Percentiles rank a stretch among this genome's conserved stretches.
These are phyloP conservation scores for Gossypium sturtianum DNA, from an alignment of 345 rosid species.

Conservation along the genomic window DNA sequence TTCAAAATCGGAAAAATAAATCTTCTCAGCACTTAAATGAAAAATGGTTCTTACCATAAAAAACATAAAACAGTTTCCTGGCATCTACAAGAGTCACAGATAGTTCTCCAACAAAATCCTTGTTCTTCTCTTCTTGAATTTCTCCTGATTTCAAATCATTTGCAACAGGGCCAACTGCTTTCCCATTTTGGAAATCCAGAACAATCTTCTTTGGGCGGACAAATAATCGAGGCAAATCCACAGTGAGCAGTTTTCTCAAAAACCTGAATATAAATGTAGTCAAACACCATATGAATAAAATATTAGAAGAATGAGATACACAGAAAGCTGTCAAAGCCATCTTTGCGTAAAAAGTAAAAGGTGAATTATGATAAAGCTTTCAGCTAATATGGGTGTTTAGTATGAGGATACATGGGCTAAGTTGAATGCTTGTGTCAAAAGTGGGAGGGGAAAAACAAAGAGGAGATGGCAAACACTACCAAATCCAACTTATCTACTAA, in stretches of 20 bases:
- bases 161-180: conserved; percentile 82
- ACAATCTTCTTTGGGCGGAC: conserved; percentile 98
- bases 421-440: neutral
- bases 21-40: neutral
- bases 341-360: neutral
- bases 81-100: conserved; percentile 97
- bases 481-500: neutral
- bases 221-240: conserved; percentile 86
- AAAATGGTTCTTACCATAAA: conserved; percentile 48
- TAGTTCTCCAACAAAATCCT: conserved; percentile 85
- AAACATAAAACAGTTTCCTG: conserved; percentile 66
- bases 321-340: neutral
- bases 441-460: neutral
- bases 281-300: neutral
- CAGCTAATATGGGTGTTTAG: neutral
- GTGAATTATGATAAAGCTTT: neutral
- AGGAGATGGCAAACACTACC: neutral
- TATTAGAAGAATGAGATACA: neutral
- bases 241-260: conserved; percentile 86
- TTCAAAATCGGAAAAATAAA: neutral
- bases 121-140: conserved; percentile 72
- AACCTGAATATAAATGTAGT: conserved; percentile 48
- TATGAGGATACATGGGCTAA: neutral
- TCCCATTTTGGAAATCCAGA: conserved; percentile 90
- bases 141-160: conserved; percentile 69